A percentile compares a stretch with the other conserved stretches of the same genome.
phyloP scores from a whole-genome alignment of 306 rosid genomes.

The Castanea sativa region DNA sequence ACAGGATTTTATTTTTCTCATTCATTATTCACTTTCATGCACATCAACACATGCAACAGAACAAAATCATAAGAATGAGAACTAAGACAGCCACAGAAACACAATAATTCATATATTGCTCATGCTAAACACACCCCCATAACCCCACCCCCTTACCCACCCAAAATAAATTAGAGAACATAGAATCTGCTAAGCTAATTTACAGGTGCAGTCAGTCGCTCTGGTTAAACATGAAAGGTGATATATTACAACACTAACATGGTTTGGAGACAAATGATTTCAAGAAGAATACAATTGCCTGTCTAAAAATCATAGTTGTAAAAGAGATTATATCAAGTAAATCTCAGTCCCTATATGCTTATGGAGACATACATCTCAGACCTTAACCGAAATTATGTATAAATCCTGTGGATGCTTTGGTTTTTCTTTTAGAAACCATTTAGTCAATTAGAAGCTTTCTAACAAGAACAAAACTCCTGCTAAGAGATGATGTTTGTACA shows the following conservation, averaged over 20 bases:
- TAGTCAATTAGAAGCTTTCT: not conserved
- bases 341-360: not conserved
- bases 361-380: not conserved
- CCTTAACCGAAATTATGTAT: not conserved
- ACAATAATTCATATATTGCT: no score
- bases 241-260: not conserved
- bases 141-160: no score
- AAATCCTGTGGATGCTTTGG: not conserved
- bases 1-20: not conserved
- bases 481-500: not conserved
- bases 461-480: not conserved
- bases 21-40: conserved; percentile 9
- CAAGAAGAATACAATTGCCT: not conserved
- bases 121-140: no score
- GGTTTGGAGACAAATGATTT: not conserved
- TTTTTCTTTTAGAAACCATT: not conserved
- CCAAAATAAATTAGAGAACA: no score
- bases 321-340: not conserved
- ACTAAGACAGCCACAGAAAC: no score
- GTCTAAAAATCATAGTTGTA: not conserved
- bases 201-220: not conserved
- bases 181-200: no score
- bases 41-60: not conserved
- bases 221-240: not conserved
- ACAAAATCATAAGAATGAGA: no score